Evolutionary conservation across 805 yeast species (phyloP), one percentile per base, ranked within the genome.

Genomic region (Wickerhamia fluorescens): DNA sequence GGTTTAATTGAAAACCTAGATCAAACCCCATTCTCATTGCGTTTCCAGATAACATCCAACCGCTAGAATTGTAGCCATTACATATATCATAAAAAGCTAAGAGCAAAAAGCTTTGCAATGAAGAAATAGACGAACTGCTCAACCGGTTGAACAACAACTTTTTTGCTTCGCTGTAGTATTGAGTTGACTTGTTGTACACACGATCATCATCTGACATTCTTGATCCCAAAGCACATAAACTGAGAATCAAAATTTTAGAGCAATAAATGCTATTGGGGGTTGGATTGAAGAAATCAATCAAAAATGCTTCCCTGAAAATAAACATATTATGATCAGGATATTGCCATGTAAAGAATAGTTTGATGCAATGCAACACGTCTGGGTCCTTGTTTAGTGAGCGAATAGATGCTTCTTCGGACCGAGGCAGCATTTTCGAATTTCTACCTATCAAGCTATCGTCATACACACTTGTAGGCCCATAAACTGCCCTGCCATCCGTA

Each of bases 11-110:
- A 43, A 75, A 75, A 1, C 82, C 82, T 41, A 76, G 54, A 45
- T 75, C 78, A 39, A 66, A 71, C 1, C 84, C 84, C 61, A 76
- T 75, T 29, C 83, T 52, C 40, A 75, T 65, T 6, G 79, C 82
- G 29, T 67, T 61, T 3, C 83, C 84, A 3, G 72, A 61, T 20
- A 75, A 59, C 65, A 74, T 68, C 82, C 82, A 76, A 5, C 78
- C 78, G 26, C 70, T 59, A 15, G 75, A 67, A 40, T 71, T 73
- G 29, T 66, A 51, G 2, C 81, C 81, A 38, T 66, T 68, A 32
- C 78, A 75, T 21, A 76, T 65, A 43, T 75, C 82, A 45, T 75
- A 75, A 33, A 74, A 66, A 4, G 81, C 77, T 10, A 76, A 49
- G 14, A 76, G 53, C n/a, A 75, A 51, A 31, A 70, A 66, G 16